Base-by-base conservation (phyloP, 805 yeast species). In the Alloascoidea hylecoeti region DNA sequence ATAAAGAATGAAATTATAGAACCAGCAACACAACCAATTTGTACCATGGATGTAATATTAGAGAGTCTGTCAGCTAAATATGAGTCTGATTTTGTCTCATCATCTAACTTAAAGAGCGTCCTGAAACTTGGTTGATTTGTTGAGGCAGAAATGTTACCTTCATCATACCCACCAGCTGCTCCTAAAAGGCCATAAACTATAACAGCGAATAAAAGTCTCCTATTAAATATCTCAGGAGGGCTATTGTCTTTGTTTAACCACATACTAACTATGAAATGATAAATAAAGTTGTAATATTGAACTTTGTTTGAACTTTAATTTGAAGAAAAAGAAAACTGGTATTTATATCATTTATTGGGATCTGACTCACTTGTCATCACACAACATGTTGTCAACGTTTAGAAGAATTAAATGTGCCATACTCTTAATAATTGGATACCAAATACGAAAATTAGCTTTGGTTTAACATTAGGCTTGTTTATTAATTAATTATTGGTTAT, bases 41-140 rank as follows among this genome's bases (percentile, higher is more conserved):
- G 75, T 5, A 72, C 78, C 78, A 73, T 73, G 4, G 76, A 57
- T 3, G 71, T 61, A 46, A 72, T 72, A 48, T 70, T 72, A 4
- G 75, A 67, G 43, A 61, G 62, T 43, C 67, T 50, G 43, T 66
- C 56, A 3, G 75, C 75, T n/a, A 64, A 33, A 9, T 60, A 49
- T 4, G 49, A 28, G 3, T 43, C 53, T 3, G 66, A 36, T 43
- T 60, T 61, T 16, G 45, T 43, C 3, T 56, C 47, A 45, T 68
- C 70, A 13, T 52, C 47, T 16, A 73, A 56, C 0, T 73, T 73
- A 46, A 70, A 70, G 36, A 52, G 50, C 4, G 47, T 38, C 18
- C 47, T 52, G 49, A 73, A 73, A 0, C 69, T 56, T 3, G 44
- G 41, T 45, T 66, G 73, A 6, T 66, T 58, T 15, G 66, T 54